Percentiles rank a stretch among this genome's conserved stretches.
These are phyloP conservation scores for Trichoderma pleuroti DNA, from an alignment of 2,329 filamentous ascomycete genomes.

Conservation along the genomic window DNA sequence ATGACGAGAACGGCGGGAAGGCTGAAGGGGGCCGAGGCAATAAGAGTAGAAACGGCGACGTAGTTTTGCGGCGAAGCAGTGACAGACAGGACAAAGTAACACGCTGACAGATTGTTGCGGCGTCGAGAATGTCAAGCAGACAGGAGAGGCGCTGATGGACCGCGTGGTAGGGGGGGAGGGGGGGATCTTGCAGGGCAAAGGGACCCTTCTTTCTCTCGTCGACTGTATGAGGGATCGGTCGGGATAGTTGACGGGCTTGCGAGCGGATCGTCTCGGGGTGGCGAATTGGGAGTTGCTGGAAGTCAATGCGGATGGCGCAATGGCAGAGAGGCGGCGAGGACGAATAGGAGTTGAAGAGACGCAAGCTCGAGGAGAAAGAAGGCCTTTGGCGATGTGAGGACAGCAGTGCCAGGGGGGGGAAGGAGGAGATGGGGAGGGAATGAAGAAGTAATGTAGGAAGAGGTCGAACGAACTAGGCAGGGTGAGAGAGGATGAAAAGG, in stretches of 20 bases:
- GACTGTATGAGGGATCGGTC: conserved; percentile 17
- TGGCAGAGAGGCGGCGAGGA: conserved; percentile 17
- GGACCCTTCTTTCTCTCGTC: conserved; percentile 35
- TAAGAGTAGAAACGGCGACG: not conserved
- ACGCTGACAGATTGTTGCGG: not conserved
- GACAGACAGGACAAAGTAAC: not conserved
- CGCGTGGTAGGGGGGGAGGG: not conserved
- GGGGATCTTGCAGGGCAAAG: conserved; percentile 13
- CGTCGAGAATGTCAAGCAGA: not conserved
- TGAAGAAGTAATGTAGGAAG: conserved; percentile 27
- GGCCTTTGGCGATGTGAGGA: conserved; percentile 31
- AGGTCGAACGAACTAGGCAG: no score
- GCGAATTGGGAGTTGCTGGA: conserved; percentile 22
- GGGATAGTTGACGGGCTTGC: conserved; percentile 16
- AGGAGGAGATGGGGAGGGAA: conserved; percentile 30
- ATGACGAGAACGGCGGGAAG: conserved; percentile 12
- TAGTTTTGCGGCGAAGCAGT: conserved; percentile 7
- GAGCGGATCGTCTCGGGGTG: conserved; percentile 23
- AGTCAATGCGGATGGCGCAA: conserved; percentile 20
- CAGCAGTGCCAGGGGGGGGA: conserved; percentile 30
- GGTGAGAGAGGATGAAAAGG: conserved; percentile 30
- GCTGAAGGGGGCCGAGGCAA: not conserved
- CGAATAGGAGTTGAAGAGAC: conserved; percentile 18
- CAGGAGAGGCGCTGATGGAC: not conserved
- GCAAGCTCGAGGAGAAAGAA: conserved; percentile 38